Evolutionary conservation across 1,139 yeast species (phyloP).

Genomic region (Maudiozyma humilis): DNA sequence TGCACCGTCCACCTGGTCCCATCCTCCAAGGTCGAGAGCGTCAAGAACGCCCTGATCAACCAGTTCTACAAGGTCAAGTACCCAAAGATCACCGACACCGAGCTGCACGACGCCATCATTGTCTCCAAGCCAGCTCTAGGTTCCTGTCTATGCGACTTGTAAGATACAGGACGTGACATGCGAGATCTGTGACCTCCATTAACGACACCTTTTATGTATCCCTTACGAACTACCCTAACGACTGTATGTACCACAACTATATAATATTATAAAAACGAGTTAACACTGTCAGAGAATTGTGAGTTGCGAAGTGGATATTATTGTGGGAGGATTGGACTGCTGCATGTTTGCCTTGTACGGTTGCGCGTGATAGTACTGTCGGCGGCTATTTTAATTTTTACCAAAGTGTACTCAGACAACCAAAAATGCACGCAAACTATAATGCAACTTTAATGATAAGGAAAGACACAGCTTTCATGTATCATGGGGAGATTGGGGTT

Average conservation of each 20-base stretch:
- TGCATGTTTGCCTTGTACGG: too few relatives aligned
- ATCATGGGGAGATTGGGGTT: too few relatives aligned
- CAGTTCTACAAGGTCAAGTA: constrained; percentile 44
- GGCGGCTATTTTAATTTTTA: too few relatives aligned
- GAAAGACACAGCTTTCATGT: too few relatives aligned
- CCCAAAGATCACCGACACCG: constrained; percentile 40
- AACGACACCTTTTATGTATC: neutral
- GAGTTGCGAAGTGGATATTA: too few relatives aligned
- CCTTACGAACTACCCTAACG: constrained; percentile 1
- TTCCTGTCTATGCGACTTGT: constrained; percentile 37
- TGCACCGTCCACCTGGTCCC: constrained; percentile 57
- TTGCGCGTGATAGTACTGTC: too few relatives aligned
- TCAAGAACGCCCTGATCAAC: constrained; percentile 41
- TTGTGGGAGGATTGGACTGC: too few relatives aligned
- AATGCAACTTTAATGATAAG: too few relatives aligned
- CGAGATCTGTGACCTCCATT: neutral
- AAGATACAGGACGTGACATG: constrained; percentile 4
- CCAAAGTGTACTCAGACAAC: too few relatives aligned
- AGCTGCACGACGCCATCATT: constrained; percentile 46
- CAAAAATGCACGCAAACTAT: too few relatives aligned
- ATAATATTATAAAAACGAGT: constrained; percentile 1
- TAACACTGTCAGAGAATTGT: too few relatives aligned
- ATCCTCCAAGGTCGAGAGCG: constrained; percentile 36
- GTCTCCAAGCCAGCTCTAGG: constrained; percentile 56
- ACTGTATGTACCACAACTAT: constrained; percentile 1